These are phyloP conservation scores for Neurospora sp. DNA, from an alignment of 495 filamentous ascomycete species.

Conservation along the genomic window DNA sequence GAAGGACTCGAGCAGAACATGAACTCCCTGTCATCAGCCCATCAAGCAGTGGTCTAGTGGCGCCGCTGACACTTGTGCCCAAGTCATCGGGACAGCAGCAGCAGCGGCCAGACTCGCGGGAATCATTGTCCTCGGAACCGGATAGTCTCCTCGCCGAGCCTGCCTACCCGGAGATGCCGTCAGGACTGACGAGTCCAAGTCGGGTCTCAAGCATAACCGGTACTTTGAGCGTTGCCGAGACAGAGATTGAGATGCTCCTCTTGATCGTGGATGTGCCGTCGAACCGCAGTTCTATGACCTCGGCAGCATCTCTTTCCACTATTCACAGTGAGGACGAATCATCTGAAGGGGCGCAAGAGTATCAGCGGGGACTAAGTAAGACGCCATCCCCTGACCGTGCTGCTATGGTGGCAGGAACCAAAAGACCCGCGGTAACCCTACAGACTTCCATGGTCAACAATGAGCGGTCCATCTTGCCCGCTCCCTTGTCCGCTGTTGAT, in stretches of 20 bases:
- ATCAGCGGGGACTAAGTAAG: not conserved
- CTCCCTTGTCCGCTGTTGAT: not conserved
- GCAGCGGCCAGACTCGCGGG: slow-evolving; percentile 22
- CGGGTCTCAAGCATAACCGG: slow-evolving; percentile 12
- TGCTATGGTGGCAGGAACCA: not conserved
- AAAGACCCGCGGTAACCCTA: not conserved
- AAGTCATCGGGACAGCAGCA: not conserved
- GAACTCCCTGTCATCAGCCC: not conserved
- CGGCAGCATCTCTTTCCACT: slow-evolving; percentile 27
- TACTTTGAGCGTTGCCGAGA: not conserved
- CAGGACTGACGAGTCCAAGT: slow-evolving; percentile 17
- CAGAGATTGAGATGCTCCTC: not conserved
- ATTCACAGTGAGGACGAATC: slow-evolving; percentile 36
- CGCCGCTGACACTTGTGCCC: not conserved
- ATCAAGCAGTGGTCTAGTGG: not conserved
- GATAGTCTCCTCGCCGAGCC: slow-evolving; percentile 21
- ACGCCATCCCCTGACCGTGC: not conserved
- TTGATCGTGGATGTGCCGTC: slow-evolving; percentile 12
- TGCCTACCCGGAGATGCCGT: slow-evolving; percentile 5
- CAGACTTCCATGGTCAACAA: not conserved
- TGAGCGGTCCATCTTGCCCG: not conserved
- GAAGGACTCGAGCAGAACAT: not conserved
- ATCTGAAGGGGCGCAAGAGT: slow-evolving; percentile 9
- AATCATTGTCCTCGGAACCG: slow-evolving; percentile 24
- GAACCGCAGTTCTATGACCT: slow-evolving; percentile 25